Conservation (phyloP, 2,329 filamentous ascomycete genomes). For the Fusarium vanettenii region DNA sequence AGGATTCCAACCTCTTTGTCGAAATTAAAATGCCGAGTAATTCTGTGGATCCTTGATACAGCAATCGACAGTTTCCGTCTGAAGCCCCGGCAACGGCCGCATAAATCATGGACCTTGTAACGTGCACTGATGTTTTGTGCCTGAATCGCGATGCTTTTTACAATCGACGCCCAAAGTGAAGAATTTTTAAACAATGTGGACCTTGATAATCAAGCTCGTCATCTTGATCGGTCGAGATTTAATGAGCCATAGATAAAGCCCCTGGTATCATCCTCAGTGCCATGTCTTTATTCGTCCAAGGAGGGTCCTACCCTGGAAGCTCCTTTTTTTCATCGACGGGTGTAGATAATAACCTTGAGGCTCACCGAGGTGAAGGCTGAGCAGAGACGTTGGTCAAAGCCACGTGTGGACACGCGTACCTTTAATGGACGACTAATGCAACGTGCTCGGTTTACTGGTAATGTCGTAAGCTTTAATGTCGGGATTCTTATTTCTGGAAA, state of each 20-base stretch:
- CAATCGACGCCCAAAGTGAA: not conserved
- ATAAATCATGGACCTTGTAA: not conserved
- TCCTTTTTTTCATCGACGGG: not conserved
- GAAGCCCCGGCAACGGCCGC: slow-evolving; percentile 1
- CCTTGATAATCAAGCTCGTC: not conserved
- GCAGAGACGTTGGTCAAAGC: not conserved
- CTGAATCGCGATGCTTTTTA: not conserved
- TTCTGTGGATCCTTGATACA: slow-evolving; percentile 15
- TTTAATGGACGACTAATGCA: not conserved
- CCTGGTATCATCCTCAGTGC: not conserved
- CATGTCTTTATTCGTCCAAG: not conserved
- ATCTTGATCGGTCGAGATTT: not conserved
- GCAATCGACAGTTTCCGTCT: slow-evolving; percentile 1
- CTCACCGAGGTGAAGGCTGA: not conserved
- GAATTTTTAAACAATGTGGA: not conserved
- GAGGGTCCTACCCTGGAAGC: not conserved
- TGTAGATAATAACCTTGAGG: not conserved
- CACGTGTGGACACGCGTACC: not conserved
- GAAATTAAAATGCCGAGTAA: slow-evolving; percentile 28
- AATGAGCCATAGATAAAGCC: slow-evolving; percentile 2
- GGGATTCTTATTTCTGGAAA: not conserved
- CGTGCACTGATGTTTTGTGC: not conserved
- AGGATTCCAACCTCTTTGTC: slow-evolving; percentile 5
- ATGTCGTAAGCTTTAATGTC: not conserved
- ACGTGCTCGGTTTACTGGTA: not conserved